Conservation (phyloP, 768 basidiomycete genomes). For the Leccinum variicolor region DNA sequence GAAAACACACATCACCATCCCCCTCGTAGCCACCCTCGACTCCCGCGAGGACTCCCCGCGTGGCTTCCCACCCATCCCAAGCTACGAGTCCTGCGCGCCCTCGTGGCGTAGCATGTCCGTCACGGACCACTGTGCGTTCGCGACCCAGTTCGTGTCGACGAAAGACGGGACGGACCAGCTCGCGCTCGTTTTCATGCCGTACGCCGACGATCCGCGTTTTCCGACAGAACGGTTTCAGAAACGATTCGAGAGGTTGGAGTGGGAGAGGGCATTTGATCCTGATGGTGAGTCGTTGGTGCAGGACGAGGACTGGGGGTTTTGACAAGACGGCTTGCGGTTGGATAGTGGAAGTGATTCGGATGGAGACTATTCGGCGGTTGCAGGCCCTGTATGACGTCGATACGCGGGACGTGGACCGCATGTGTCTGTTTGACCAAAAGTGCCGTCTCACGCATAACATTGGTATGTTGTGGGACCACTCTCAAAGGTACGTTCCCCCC, state of each 20-base stretch:
- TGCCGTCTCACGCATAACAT: slow-evolving; percentile 21
- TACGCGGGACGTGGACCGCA: slow-evolving; percentile 35
- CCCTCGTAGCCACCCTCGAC: slow-evolving; percentile 16
- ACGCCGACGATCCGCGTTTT: slow-evolving; percentile 47
- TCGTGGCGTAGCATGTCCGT: slow-evolving; percentile 30
- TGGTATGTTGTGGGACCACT: slow-evolving; percentile 42
- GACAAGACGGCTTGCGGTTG: background rate
- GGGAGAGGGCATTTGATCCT: slow-evolving; percentile 44
- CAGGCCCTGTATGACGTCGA: slow-evolving; percentile 28
- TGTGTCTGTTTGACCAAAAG: slow-evolving; percentile 22
- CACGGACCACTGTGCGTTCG: too few species aligned
- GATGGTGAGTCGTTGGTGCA: slow-evolving; percentile 36
- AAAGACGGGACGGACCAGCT: background rate
- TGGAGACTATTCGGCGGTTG: slow-evolving; percentile 43
- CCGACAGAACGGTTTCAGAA: background rate
- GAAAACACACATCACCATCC: background rate
- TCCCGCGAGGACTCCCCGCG: slow-evolving; percentile 1
- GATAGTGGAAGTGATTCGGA: slow-evolving; percentile 47
- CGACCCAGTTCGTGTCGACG: too few species aligned
- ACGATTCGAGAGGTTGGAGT: slow-evolving; percentile 25
- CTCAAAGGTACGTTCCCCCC: slow-evolving; percentile 37
- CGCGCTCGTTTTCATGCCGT: slow-evolving; percentile 32
- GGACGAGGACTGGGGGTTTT: too few species aligned
- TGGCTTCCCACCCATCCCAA: slow-evolving; percentile 19
- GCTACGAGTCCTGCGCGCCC: slow-evolving; percentile 49